phyloP scores from a whole-genome alignment of 768 basidiomycete species.

The Suillus sp. region DNA sequence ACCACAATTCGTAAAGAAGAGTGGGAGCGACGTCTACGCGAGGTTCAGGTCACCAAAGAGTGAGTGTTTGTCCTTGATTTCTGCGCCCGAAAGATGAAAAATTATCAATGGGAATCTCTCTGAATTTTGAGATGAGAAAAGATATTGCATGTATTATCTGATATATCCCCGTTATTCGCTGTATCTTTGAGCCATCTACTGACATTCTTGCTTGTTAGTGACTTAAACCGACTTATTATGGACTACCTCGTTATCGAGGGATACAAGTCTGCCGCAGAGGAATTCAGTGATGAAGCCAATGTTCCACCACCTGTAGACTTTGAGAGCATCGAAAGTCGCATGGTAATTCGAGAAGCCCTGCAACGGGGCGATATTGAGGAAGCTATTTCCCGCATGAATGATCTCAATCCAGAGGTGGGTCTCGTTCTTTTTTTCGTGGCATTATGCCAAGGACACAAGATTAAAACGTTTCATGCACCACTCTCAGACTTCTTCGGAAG shows the following conservation, averaged over 20 bases:
- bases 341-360: constrained; percentile 92
- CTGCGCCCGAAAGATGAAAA: constrained; percentile 55
- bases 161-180: constrained; percentile 37
- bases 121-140: constrained; percentile 73
- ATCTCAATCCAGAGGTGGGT: constrained; percentile 95
- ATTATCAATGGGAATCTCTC: constrained; percentile 98
- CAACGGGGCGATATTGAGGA: constrained; percentile 94
- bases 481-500: constrained; percentile 76
- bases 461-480: constrained; percentile 98
- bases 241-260: constrained; percentile 98
- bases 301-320: constrained; percentile 80
- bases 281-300: constrained; percentile 88
- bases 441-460: constrained; percentile 51
- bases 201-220: constrained; percentile 53
- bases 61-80: constrained; percentile 52
- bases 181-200: constrained; percentile 20
- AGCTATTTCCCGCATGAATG: constrained; percentile 93
- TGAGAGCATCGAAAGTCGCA: constrained; percentile 89
- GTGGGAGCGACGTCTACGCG: constrained; percentile 83
- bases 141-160: constrained; percentile 92
- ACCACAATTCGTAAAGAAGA: constrained; percentile 71
- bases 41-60: constrained; percentile 85
- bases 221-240: constrained; percentile 92
- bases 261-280: constrained; percentile 93
- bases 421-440: constrained; percentile 11